These are phyloP conservation scores for Fusarium graminum DNA, from an alignment of 2,329 filamentous ascomycete genomes.

Conservation along the genomic window DNA sequence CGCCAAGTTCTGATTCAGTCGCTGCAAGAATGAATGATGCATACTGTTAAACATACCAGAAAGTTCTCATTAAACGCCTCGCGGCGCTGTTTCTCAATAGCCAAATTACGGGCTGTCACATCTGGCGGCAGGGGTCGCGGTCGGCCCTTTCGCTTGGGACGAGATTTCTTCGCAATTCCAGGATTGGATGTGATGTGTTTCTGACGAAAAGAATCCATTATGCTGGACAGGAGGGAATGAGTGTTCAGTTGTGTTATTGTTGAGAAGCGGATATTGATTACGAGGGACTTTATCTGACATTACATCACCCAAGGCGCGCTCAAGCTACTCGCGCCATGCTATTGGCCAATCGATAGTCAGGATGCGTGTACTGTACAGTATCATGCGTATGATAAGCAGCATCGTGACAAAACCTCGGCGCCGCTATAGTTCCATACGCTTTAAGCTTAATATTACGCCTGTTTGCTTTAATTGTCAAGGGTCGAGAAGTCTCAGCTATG, in stretches of 20 bases:
- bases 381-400: too few relatives aligned
- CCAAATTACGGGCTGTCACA: conserved; percentile 24
- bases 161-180: neutral
- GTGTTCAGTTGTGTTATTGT: neutral
- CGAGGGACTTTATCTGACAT: conserved; percentile 12
- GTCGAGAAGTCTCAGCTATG: neutral
- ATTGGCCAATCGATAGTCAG: conserved; percentile 1
- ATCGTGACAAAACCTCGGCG: neutral
- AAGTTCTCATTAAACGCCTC: conserved; percentile 28
- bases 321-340: neutral
- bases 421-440: neutral
- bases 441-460: neutral
- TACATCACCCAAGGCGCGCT: conserved; percentile 6
- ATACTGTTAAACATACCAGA: neutral
- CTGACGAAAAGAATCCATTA: neutral
- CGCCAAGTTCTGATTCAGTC: neutral
- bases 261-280: conserved; percentile 1
- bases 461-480: neutral
- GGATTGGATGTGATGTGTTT: neutral
- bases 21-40: neutral
- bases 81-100: conserved; percentile 29
- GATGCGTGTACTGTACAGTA: neutral
- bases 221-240: neutral
- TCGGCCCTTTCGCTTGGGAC: conserved; percentile 18
- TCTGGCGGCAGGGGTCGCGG: conserved; percentile 19